A percentile compares a stretch with the other conserved stretches of the same genome.
Evolutionary conservation across 768 basidiomycete species (phyloP).

Genomic region (Suillus americanus): DNA sequence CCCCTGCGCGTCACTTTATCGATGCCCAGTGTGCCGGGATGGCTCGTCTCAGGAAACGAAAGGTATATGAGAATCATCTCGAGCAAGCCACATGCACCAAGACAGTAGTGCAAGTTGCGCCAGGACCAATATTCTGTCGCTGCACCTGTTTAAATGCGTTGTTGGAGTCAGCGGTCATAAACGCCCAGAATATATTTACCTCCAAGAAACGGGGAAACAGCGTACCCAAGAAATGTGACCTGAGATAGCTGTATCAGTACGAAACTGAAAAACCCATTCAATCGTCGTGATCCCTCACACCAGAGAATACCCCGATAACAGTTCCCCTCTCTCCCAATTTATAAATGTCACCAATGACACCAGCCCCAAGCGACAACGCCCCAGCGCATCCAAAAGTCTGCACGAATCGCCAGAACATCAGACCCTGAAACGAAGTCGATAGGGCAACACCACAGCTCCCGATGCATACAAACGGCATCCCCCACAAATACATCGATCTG

Average conservation of each 20-base stretch:
- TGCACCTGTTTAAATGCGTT: slow-evolving; percentile 33
- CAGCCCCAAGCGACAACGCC: slow-evolving; percentile 52
- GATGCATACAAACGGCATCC: slow-evolving; percentile 56
- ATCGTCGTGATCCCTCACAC: slow-evolving; percentile 31
- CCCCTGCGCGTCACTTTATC: slow-evolving; percentile 39
- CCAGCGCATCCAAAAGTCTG: slow-evolving; percentile 66
- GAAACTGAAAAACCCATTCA: slow-evolving; percentile 9
- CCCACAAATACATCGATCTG: slow-evolving; percentile 56
- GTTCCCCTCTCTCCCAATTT: slow-evolving; percentile 57
- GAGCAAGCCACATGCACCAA: slow-evolving; percentile 42
- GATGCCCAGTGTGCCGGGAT: slow-evolving; percentile 55
- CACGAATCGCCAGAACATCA: slow-evolving; percentile 63
- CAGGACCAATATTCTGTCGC: slow-evolving; percentile 64
- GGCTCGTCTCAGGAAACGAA: slow-evolving; percentile 65
- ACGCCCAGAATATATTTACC: slow-evolving; percentile 32
- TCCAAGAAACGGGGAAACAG: slow-evolving; percentile 59
- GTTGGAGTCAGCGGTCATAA: not conserved
- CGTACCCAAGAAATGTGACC: slow-evolving; percentile 57
- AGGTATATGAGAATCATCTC: slow-evolving; percentile 40
- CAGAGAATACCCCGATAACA: slow-evolving; percentile 60
- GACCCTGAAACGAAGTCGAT: slow-evolving; percentile 39
- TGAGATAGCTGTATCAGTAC: not conserved
- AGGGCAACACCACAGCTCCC: slow-evolving; percentile 61
- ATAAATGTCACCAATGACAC: slow-evolving; percentile 67
- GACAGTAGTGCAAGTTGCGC: slow-evolving; percentile 53